Evolutionary conservation across 2,329 filamentous ascomycete genomes (phyloP).

Genomic region (Exophiala sp.): DNA sequence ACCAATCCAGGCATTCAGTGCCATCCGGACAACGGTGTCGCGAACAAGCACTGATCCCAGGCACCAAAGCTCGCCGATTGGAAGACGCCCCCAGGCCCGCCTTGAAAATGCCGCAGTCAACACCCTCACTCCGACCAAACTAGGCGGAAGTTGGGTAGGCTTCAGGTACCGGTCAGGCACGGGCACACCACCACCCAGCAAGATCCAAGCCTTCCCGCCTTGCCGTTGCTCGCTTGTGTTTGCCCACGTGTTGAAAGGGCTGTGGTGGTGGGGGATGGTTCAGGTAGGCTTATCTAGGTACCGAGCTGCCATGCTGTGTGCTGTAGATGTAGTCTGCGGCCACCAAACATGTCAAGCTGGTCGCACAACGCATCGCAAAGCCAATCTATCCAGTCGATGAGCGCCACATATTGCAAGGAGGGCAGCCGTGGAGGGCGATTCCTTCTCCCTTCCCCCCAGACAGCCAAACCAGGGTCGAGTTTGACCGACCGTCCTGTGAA

Average conservation of each 20-base stretch:
- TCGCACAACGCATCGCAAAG: conserved; percentile 1
- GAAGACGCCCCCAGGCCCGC: conserved; percentile 10
- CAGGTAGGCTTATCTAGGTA: not conserved
- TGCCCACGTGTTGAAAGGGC: conserved; percentile 21
- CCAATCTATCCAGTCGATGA: conserved; percentile 1
- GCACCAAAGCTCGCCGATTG: conserved; percentile 25
- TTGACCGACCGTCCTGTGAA: conserved; percentile 6
- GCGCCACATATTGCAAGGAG: conserved; percentile 6
- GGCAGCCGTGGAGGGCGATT: too few species aligned
- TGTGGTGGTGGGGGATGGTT: not conserved
- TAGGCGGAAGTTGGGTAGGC: conserved; percentile 23
- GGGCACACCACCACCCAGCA: conserved; percentile 11
- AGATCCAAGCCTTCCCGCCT: conserved; percentile 8
- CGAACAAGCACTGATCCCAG: conserved; percentile 12
- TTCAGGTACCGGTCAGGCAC: conserved; percentile 24
- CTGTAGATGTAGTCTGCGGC: not conserved
- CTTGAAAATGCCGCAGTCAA: conserved; percentile 18
- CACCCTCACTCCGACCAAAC: conserved; percentile 16
- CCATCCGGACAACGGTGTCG: conserved; percentile 4
- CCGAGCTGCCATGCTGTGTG: not conserved
- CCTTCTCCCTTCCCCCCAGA: not conserved
- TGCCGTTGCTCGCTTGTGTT: conserved; percentile 16
- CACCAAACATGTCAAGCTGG: not conserved
- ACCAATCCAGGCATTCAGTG: conserved; percentile 10
- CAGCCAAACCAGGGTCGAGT: not conserved